Conservation (phyloP, 2,329 filamentous ascomycete genomes). For the Claviceps sp. region DNA sequence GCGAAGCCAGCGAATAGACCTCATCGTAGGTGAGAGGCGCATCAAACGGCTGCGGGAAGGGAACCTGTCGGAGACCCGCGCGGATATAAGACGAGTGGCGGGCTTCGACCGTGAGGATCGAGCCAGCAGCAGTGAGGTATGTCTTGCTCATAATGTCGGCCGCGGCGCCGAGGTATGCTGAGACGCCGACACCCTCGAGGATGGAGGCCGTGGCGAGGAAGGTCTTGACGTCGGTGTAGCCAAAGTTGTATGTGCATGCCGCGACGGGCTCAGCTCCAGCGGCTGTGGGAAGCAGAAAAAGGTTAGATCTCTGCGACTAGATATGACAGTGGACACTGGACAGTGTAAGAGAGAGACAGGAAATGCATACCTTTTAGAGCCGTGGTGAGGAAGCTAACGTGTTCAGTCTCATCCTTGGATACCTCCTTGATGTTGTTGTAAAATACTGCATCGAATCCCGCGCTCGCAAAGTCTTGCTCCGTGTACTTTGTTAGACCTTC, state of each 20-base stretch:
- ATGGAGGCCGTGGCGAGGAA: slow-evolving; percentile 51
- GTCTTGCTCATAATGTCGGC: slow-evolving; percentile 42
- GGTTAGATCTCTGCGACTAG: neutral
- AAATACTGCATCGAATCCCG: slow-evolving; percentile 36
- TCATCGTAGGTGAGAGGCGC: slow-evolving; percentile 42
- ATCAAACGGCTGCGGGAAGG: slow-evolving; percentile 48
- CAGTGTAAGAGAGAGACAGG: neutral
- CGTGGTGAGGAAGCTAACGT: slow-evolving; percentile 42
- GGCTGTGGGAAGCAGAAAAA: neutral
- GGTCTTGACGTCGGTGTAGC: slow-evolving; percentile 39
- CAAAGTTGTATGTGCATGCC: slow-evolving; percentile 46
- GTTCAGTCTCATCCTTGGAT: slow-evolving; percentile 37
- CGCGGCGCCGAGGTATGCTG: slow-evolving; percentile 50
- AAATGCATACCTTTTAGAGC: slow-evolving; percentile 19
- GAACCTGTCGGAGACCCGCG: slow-evolving; percentile 29
- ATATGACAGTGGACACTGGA: no score
- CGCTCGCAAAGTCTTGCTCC: slow-evolving; percentile 34
- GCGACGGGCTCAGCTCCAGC: slow-evolving; percentile 35
- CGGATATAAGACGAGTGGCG: slow-evolving; percentile 51
- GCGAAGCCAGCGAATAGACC: slow-evolving; percentile 51
- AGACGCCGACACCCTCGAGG: slow-evolving; percentile 52
- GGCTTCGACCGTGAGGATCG: slow-evolving; percentile 50
- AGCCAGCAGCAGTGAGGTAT: slow-evolving; percentile 46
- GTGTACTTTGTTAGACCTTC: slow-evolving; percentile 45
- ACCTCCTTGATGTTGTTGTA: slow-evolving; percentile 46